These are phyloP conservation scores for Fusarium armeniacum DNA, from an alignment of 2,329 filamentous ascomycete genomes.

Conservation along the genomic window DNA sequence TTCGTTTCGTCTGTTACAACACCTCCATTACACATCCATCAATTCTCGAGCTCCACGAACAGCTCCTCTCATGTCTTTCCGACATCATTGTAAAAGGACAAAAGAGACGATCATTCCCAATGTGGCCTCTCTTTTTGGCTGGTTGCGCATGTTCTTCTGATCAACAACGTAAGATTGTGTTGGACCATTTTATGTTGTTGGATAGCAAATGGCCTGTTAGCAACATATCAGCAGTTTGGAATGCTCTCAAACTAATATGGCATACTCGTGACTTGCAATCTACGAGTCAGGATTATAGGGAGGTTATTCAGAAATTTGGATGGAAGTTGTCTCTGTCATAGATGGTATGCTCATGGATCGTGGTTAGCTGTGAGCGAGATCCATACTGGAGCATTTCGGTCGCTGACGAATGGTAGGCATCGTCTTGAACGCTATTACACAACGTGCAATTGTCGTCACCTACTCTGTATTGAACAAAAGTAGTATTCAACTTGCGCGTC, in stretches of 20 bases:
- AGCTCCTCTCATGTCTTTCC: conserved; percentile 35
- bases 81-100: conserved; percentile 44
- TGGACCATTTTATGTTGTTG: conserved; percentile 40
- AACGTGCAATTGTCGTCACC: neutral
- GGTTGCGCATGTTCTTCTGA: conserved; percentile 46
- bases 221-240: conserved; percentile 46
- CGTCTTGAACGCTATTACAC: neutral
- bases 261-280: conserved; percentile 38
- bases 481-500: neutral
- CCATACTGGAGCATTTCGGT: neutral
- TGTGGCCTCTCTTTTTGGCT: conserved; percentile 47
- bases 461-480: neutral
- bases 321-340: conserved; percentile 41
- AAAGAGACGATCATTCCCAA: conserved; percentile 42
- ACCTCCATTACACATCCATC: conserved; percentile 35
- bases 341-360: neutral
- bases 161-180: conserved; percentile 41
- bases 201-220: conserved; percentile 46
- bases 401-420: neutral
- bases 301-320: conserved; percentile 46
- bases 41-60: conserved; percentile 30
- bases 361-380: neutral
- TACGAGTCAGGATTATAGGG: conserved; percentile 44
- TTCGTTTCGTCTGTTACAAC: conserved; percentile 44
- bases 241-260: conserved; percentile 44